A percentile compares a stretch with the other conserved stretches of the same genome.
These are phyloP conservation scores for Lachancea sp. DNA, from an alignment of 805 yeast genomes.

Conservation along the genomic window DNA sequence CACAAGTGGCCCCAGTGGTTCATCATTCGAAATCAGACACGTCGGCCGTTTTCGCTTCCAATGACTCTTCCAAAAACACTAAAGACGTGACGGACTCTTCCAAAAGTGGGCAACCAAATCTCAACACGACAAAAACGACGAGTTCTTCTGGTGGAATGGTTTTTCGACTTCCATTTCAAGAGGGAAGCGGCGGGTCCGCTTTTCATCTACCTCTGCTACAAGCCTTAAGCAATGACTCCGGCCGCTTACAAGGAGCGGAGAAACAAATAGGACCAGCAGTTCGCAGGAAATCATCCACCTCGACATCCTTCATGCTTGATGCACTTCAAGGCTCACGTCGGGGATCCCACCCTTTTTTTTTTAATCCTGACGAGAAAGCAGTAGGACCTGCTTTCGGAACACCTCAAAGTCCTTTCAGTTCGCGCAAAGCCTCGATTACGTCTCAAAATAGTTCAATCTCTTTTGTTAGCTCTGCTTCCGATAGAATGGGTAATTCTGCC, in stretches of 20 bases:
- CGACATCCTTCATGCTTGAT: conserved; percentile 1
- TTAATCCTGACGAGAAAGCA: background rate
- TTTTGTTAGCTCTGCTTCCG: conserved; percentile 29
- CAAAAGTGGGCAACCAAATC: conserved; percentile 2
- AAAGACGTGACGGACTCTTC: conserved; percentile 1
- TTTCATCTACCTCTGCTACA: background rate
- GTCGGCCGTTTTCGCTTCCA: background rate
- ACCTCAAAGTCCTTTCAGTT: conserved; percentile 18
- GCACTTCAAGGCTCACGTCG: conserved; percentile 14
- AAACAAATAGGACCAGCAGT: background rate
- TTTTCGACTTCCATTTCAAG: conserved; percentile 65
- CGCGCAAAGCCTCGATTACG: conserved; percentile 37
- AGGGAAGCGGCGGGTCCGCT: conserved; percentile 4
- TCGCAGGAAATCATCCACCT: conserved; percentile 8
- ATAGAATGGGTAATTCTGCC: conserved; percentile 29
- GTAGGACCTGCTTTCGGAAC: background rate
- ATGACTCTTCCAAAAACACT: conserved; percentile 5
- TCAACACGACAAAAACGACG: conserved; percentile 16
- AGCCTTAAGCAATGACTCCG: background rate
- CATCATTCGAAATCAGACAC: conserved; percentile 6
- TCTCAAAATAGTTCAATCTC: conserved; percentile 31
- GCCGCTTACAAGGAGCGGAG: background rate
- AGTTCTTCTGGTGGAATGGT: conserved; percentile 33
- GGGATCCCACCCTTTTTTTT: conserved; percentile 22
- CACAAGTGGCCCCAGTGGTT: background rate